These are phyloP conservation scores for Pestalotiopsis sp. DNA, from an alignment of 2,329 filamentous ascomycete genomes.

Conservation along the genomic window DNA sequence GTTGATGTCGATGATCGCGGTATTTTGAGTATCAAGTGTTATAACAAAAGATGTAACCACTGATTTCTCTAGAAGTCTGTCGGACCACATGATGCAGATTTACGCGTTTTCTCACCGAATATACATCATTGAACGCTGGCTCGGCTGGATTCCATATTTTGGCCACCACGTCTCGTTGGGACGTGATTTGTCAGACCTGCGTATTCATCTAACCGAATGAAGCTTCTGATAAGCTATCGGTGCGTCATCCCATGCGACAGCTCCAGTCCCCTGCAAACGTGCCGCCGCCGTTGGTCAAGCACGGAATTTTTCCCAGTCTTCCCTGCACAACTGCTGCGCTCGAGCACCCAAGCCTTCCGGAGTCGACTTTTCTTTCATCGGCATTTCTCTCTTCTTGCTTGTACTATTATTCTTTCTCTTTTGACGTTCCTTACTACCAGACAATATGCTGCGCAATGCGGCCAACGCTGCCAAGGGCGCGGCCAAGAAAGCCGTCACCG, in stretches of 20 bases:
- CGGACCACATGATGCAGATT: no score
- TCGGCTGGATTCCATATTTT: not conserved
- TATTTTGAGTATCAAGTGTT: no score
- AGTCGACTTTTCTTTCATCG: not conserved
- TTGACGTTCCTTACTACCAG: not conserved
- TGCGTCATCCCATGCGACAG: conserved; percentile 9
- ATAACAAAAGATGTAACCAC: no score
- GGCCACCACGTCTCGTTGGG: not conserved
- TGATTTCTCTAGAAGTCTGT: no score
- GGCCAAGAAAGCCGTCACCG: conserved; percentile 69
- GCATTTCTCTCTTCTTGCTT: not conserved
- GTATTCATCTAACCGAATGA: conserved; percentile 7
- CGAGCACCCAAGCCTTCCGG: not conserved
- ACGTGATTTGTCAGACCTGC: not conserved
- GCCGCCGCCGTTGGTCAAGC: not conserved
- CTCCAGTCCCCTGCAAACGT: not conserved
- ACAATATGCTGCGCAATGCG: conserved; percentile 43
- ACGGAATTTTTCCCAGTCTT: conserved; percentile 8
- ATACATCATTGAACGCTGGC: no score
- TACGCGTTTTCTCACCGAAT: no score
- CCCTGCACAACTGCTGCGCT: not conserved
- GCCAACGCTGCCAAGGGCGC: conserved; percentile 48
- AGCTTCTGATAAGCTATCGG: conserved; percentile 9
- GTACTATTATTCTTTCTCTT: not conserved
- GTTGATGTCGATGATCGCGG: not conserved